Base-by-base conservation (phyloP, 805 yeast species). In the Candida vaughaniae region DNA sequence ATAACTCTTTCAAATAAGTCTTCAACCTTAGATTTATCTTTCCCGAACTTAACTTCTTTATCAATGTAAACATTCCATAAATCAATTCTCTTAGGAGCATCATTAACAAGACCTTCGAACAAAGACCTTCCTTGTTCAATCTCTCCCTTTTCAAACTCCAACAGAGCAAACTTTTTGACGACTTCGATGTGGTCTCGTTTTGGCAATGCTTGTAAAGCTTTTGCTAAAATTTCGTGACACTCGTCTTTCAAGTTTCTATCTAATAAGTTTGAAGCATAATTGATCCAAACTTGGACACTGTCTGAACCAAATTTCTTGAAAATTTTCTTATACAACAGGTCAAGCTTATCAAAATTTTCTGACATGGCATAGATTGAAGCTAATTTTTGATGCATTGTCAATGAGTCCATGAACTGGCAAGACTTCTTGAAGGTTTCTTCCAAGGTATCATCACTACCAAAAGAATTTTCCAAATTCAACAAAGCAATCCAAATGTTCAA, bases 1-100 rank as follows among this genome's bases (percentile, higher is more conserved):
- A 85, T 53, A 3, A 84, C 86, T 58, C 98, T 78, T 60, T 90
- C 96, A 51, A 89, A 90, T 43, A 91, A 68, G 14, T 77, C 84
- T 54, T 82, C 91, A 25, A 80, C 84, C 59, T 78, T 82, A 48
- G 67, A 66, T 61, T 80, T 81, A 35, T 80, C 83, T 36, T 73
- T 77, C 16, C 55, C 60, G 19, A 62, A 56, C 62, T 87, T 89
- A 52, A 87, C 81, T 61, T 91, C 98, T 60, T 87, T 95, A 60
- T 91, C 99, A 47, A 91, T 76, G 62, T 89, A 91, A 27, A 91
- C 95, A 54, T 85, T 90, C 98, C 98, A 91, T 44, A 91, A 62
- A 61, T 91, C 99, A 44, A 87, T 77, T 65, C 95, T 79, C 72
- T 88, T 88, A 36, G 96, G 93, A 32, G 85, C 91, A 56, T 90